Evolutionary conservation across 345 rosid species (phyloP).

Genomic region (Salix viminalis): DNA sequence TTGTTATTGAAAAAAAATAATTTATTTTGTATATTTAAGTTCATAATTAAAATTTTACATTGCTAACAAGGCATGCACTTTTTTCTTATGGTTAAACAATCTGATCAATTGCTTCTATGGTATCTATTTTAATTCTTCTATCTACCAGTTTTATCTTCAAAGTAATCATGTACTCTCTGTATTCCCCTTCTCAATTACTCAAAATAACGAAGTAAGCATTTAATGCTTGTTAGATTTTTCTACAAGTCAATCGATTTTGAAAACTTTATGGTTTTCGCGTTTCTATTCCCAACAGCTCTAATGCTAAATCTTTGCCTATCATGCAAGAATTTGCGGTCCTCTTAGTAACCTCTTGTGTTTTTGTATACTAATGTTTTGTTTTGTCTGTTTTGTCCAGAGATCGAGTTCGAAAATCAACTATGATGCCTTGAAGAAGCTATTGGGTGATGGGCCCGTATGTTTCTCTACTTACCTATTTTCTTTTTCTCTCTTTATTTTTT

Average conservation of each 20-base stretch:
- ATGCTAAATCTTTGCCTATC: background rate
- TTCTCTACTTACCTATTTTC: background rate
- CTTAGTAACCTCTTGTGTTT: background rate
- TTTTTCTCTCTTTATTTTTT: background rate
- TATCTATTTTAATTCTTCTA: no score
- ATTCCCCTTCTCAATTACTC: background rate
- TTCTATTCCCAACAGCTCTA: background rate
- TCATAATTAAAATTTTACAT: no score
- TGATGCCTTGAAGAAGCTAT: slow-evolving; percentile 51
- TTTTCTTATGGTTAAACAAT: no score
- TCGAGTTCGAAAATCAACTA: slow-evolving; percentile 57
- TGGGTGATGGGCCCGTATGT: slow-evolving; percentile 49
- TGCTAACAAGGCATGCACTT: no score
- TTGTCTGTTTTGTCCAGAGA: slow-evolving; percentile 38
- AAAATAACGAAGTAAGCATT: background rate
- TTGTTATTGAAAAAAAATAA: no score
- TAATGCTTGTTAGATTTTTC: background rate
- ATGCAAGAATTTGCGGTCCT: background rate
- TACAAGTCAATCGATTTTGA: background rate
- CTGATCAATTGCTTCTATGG: no score
- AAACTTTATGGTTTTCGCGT: background rate
- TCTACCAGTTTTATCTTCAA: no score
- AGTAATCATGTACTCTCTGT: no score
- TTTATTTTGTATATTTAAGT: no score
- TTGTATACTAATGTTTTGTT: slow-evolving; percentile 1